Base-by-base conservation (phyloP, 257 asterid species). In the Anisodus acutangulus region DNA sequence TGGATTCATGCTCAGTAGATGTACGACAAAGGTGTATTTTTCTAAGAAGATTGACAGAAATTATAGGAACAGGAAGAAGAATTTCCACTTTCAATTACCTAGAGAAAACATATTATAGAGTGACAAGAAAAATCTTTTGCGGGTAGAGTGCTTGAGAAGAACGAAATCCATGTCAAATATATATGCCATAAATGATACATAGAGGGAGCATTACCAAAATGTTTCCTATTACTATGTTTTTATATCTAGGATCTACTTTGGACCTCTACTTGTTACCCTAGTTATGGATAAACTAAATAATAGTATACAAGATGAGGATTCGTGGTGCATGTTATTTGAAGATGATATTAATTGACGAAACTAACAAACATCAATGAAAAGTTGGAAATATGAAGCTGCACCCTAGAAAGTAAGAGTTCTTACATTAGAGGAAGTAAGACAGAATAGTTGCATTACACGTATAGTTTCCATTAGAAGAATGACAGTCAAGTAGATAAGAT, bases 271-370 rank as follows among this genome's bases (percentile, higher is more conserved):
- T 35, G 49, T 35, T 35, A 35, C 74, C 74, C 74, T 13, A 67
- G 74, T 13, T 35, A 67, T 35, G 74, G 74, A 67, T 67, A 17
- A 67, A 35, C 74, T 67, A 67, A 66, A 19, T 22, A 67, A 67
- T 35, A 67, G 47, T 67, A 67, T 67, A 67, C 49, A 67, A 67
- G 49, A 67, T 35, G 74, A 67, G 74, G 49, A 66, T 66, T 66
- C 74, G 13, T 26, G n/a, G 71, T 13, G 43, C 0, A 15, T 12
- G 47, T 67, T 35, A 35, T 67, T 67, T 67, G 47, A 13, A 67
- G 49, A 67, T 35, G 49, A 35, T 35, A 67, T 35, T 67, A 67
- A 37, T 13, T 67, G 49, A 67, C 10, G 19, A 67, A 7, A 67
- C 49, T 35, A 67, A 67, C 49, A 67, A 35, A 35, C 11, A 35